phyloP scores from a whole-genome alignment of 371 early-diverging fungal genomes.

The Haplosporangium sp. region DNA sequence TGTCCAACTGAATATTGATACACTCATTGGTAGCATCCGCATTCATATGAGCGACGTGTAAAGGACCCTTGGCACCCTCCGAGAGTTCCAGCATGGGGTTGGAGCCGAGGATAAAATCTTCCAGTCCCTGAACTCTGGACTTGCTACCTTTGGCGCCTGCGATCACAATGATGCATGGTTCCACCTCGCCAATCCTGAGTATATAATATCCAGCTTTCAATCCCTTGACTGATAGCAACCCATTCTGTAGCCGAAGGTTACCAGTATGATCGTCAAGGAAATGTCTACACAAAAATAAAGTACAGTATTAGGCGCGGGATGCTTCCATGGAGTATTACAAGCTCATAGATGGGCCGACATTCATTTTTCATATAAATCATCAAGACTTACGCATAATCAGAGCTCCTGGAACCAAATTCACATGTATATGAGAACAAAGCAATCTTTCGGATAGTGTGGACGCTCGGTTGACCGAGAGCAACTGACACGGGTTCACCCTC shows the following conservation, averaged over 20 bases:
- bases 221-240: slow-evolving; percentile 23
- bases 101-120: slow-evolving; percentile 23
- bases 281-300: neutral
- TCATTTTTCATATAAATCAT: too few species aligned
- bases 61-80: slow-evolving; percentile 26
- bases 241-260: slow-evolving; percentile 24
- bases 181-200: slow-evolving; percentile 17
- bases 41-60: slow-evolving; percentile 11
- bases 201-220: slow-evolving; percentile 41
- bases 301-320: too few species aligned
- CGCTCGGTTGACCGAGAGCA: slow-evolving; percentile 23
- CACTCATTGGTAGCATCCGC: neutral
- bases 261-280: slow-evolving; percentile 30
- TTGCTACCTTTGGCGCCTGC: slow-evolving; percentile 9
- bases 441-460: slow-evolving; percentile 23
- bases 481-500: slow-evolving; percentile 53
- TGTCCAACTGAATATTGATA: slow-evolving; percentile 34
- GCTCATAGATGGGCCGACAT: too few species aligned
- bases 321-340: too few species aligned
- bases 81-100: slow-evolving; percentile 40
- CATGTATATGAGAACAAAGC: slow-evolving; percentile 20
- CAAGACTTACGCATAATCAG: neutral
- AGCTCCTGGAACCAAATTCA: neutral
- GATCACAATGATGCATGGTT: slow-evolving; percentile 5
- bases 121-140: slow-evolving; percentile 25